phyloP scores from a whole-genome alignment of 1,284 basidiomycete species.

The Neotropicomus parvogracilis region DNA sequence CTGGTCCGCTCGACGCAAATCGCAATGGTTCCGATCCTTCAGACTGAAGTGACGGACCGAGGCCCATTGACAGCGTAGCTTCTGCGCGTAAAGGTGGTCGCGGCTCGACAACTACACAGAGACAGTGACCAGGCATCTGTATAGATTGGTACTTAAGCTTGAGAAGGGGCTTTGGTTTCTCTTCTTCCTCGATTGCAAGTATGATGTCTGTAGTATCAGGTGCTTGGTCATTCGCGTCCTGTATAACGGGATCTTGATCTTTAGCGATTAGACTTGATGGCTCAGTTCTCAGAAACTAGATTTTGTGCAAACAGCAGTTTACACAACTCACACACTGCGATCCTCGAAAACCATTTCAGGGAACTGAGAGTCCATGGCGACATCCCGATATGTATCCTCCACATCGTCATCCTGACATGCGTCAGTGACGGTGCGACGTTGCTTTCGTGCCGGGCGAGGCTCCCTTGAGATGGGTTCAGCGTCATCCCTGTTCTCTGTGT shows the following conservation, averaged over 20 bases:
- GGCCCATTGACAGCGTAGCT: slow-evolving; percentile 37
- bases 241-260: not conserved
- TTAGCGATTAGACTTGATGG: not conserved
- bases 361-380: slow-evolving; percentile 15
- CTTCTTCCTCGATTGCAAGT: slow-evolving; percentile 48
- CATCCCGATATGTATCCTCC: slow-evolving; percentile 23
- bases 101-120: slow-evolving; percentile 76
- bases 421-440: slow-evolving; percentile 21
- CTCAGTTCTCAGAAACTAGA: slow-evolving; percentile 2
- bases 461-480: slow-evolving; percentile 5
- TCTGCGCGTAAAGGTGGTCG: slow-evolving; percentile 53
- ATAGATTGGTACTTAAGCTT: slow-evolving; percentile 66
- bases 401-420: slow-evolving; percentile 22
- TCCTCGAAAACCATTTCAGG: not conserved
- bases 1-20: slow-evolving; percentile 25
- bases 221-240: slow-evolving; percentile 3
- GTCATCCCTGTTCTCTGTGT: slow-evolving; percentile 22
- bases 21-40: slow-evolving; percentile 36
- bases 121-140: slow-evolving; percentile 60
- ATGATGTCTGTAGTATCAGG: slow-evolving; percentile 13
- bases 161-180: slow-evolving; percentile 69
- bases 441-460: slow-evolving; percentile 28
- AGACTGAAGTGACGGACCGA: slow-evolving; percentile 26
- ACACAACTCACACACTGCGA: slow-evolving; percentile 12
- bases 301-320: not conserved